Base-by-base conservation (phyloP, 2,329 filamentous ascomycete genomes). In the Nemania bipapillata region DNA sequence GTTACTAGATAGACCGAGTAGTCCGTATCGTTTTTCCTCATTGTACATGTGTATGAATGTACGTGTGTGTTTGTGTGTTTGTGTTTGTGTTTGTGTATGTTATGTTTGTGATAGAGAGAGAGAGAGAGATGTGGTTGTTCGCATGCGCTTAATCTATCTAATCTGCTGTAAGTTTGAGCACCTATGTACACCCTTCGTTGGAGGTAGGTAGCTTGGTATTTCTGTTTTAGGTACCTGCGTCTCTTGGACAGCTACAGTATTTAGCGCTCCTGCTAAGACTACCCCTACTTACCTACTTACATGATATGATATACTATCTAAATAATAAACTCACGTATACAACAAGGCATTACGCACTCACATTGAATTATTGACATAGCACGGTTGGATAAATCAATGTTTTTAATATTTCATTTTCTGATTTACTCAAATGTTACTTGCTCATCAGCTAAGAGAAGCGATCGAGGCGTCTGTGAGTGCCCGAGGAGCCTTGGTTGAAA, bases 1-100 rank as follows among this genome's bases (percentile, higher is more conserved):
- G 94, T 97, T 74, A 97, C 94, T 66, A 97, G 86, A 79, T 97
- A 97, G 45, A 97, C 84, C 56, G 91, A 90, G 79, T 96, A 94
- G 81, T 97, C 89, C 54, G 91, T 84, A 22, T 81, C 76, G 77
- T 80, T 70, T 67, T 83, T 74, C 63, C 75, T 65, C 77, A 80
- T 82, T 57, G 69, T 32, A 32, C n/a, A n/a, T n/a, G n/a, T n/a
- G n/a, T n/a, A n/a, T n/a, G n/a, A n/a, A n/a, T n/a, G n/a, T n/a
- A n/a, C n/a, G n/a, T n/a, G n/a, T n/a, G n/a, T n/a, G n/a, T n/a
- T n/a, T n/a, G n/a, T n/a, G n/a, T n/a, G n/a, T n/a, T n/a, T n/a
- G n/a, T n/a, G n/a, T n/a, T n/a, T n/a, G n/a, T n/a, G n/a, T n/a
- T n/a, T n/a, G n/a, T n/a, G n/a, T n/a, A n/a, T n/a, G n/a, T n/a